Evolutionary conservation across 116 monocot species (phyloP).

Genomic region (Papilionanthe hybrid): DNA sequence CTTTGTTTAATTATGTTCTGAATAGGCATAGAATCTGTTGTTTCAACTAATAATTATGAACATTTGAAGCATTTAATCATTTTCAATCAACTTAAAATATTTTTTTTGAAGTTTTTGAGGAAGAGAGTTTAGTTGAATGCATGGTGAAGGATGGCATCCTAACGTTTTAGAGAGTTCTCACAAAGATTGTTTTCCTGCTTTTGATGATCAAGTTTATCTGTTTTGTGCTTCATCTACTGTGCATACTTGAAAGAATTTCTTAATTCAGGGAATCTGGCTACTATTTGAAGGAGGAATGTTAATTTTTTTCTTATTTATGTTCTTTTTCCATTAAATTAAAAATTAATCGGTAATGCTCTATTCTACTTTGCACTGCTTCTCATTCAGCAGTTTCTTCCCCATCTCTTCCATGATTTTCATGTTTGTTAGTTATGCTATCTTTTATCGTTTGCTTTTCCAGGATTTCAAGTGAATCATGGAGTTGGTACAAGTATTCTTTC

Average conservation of each 20-base stretch:
- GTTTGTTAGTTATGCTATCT: background rate
- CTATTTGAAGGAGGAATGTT: background rate
- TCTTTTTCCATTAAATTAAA: conserved; percentile 5
- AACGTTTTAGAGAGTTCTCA: no score
- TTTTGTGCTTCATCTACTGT: background rate
- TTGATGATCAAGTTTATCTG: background rate
- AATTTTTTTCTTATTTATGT: background rate
- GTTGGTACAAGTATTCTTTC: conserved; percentile 31
- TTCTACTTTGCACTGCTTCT: background rate
- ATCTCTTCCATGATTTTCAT: background rate
- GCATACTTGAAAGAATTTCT: background rate
- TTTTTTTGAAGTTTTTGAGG: no score
- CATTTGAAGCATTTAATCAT: no score
- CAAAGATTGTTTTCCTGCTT: no score
- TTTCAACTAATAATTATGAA: no score
- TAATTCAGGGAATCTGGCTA: background rate
- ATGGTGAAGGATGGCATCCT: no score
- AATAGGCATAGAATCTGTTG: no score
- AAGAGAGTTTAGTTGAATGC: no score
- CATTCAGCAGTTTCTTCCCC: background rate
- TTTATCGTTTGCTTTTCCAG: conserved; percentile 4
- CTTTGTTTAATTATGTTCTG: no score
- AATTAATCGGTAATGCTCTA: background rate
- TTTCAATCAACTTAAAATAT: no score
- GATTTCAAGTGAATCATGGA: conserved; percentile 16